These are phyloP conservation scores for Pseudogymnoascus sp. DNA, from an alignment of 2,329 filamentous ascomycete species.

Conservation along the genomic window DNA sequence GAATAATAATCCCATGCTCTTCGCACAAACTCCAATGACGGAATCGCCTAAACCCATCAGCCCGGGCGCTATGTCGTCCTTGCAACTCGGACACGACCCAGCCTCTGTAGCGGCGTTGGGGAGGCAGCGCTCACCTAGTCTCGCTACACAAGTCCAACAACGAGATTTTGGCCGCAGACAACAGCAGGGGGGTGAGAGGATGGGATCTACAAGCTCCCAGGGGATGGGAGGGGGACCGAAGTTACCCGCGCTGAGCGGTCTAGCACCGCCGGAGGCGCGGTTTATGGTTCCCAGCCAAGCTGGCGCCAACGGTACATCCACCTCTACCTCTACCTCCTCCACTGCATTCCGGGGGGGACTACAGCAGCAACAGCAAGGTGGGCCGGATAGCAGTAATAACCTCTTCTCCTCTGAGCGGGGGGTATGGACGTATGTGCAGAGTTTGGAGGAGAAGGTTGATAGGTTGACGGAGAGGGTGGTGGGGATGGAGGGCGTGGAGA, in stretches of 20 bases:
- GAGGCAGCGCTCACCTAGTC: constrained; percentile 57
- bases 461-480: constrained; percentile 38
- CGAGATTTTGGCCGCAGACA: constrained; percentile 52
- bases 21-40: constrained; percentile 55
- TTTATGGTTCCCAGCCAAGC: constrained; percentile 26
- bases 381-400: constrained; percentile 56
- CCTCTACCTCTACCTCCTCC: too few species aligned
- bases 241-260: constrained; percentile 25
- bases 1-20: constrained; percentile 18
- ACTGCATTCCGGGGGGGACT: background rate
- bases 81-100: constrained; percentile 46
- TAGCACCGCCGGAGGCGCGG: constrained; percentile 28
- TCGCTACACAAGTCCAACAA: constrained; percentile 58
- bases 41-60: constrained; percentile 83
- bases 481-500: constrained; percentile 30
- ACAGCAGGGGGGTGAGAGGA: background rate
- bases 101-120: constrained; percentile 33
- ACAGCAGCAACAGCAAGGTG: constrained; percentile 38
- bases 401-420: constrained; percentile 57
- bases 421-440: constrained; percentile 65
- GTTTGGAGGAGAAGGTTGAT: constrained; percentile 54
- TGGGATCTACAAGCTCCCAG: constrained; percentile 26
- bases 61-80: constrained; percentile 43
- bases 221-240: constrained; percentile 21
- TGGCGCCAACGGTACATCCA: constrained; percentile 3